Conservation (phyloP, 768 basidiomycete species). For the Ramaria sp. region DNA sequence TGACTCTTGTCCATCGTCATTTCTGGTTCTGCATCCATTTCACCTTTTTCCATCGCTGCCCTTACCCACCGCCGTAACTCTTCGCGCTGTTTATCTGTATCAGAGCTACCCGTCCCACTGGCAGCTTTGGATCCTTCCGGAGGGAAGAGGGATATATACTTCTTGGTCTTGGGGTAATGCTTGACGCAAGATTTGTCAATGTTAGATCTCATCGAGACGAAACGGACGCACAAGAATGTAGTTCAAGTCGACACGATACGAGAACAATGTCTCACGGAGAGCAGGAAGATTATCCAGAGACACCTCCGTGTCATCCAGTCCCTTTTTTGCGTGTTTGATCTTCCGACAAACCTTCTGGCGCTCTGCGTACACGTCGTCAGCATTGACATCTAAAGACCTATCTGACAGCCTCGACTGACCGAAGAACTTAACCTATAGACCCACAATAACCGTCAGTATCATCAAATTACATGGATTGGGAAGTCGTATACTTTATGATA, state of each 20-base stretch:
- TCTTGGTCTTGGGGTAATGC: constrained; percentile 78
- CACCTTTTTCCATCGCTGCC: constrained; percentile 47
- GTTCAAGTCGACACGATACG: constrained; percentile 79
- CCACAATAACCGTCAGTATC: not conserved
- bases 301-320: constrained; percentile 27
- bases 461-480: not conserved
- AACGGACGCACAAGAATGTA: constrained; percentile 61
- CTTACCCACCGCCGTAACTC: constrained; percentile 51
- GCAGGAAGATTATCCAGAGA: constrained; percentile 25
- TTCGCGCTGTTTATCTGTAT: constrained; percentile 40
- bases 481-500: constrained; percentile 61
- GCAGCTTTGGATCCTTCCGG: constrained; percentile 20
- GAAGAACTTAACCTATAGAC: constrained; percentile 69
- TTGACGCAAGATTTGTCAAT: constrained; percentile 20
- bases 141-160: constrained; percentile 88
- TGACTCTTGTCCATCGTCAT: constrained; percentile 18
- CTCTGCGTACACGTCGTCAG: constrained; percentile 39
- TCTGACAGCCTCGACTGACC: constrained; percentile 35
- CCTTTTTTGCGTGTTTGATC: constrained; percentile 57
- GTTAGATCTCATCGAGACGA: not conserved
- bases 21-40: constrained; percentile 54
- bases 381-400: not conserved
- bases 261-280: constrained; percentile 38
- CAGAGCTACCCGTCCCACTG: not conserved
- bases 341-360: constrained; percentile 78